These are phyloP conservation scores for Mycena galopus DNA, from an alignment of 768 basidiomycete genomes.

Conservation along the genomic window DNA sequence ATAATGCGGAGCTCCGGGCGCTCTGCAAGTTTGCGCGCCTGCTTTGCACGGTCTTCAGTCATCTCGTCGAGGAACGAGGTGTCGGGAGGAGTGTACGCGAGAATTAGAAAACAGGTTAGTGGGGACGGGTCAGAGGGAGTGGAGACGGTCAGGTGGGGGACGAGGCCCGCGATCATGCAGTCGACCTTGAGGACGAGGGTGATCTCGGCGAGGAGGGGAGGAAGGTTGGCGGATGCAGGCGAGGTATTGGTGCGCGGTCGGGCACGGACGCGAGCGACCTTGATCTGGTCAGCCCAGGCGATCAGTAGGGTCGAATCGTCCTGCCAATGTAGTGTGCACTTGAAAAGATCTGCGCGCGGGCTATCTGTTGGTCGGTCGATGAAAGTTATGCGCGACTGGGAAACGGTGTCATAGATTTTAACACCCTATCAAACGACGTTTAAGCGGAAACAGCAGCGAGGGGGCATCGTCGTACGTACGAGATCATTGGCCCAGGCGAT, in stretches of 20 bases:
- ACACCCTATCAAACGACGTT: constrained; percentile 73
- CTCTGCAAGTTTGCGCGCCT: constrained; percentile 87
- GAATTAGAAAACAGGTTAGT: constrained; percentile 83
- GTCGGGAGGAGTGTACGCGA: constrained; percentile 90
- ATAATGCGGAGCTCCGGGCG: constrained; percentile 97
- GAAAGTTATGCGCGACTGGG: constrained; percentile 83
- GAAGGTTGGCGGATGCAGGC: constrained; percentile 60
- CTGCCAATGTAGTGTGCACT: constrained; percentile 92
- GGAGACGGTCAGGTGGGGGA: constrained; percentile 65
- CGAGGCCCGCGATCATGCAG: constrained; percentile 94
- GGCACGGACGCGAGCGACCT: constrained; percentile 84
- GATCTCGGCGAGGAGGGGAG: constrained; percentile 85
- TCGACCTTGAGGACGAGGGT: constrained; percentile 94
- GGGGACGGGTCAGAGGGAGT: constrained; percentile 39
- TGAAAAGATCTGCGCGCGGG: constrained; percentile 95
- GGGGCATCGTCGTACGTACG: constrained; percentile 54
- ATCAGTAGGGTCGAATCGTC: constrained; percentile 92
- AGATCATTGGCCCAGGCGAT: constrained; percentile 98
- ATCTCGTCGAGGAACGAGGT: constrained; percentile 76
- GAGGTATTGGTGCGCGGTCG: constrained; percentile 62
- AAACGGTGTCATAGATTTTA: constrained; percentile 90
- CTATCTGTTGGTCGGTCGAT: constrained; percentile 87
- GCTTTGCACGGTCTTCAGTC: constrained; percentile 77
- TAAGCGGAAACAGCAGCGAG: constrained; percentile 21
- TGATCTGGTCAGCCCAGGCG: constrained; percentile 95